phyloP scores from a whole-genome alignment of 108 stramenopile genomes.

The Cylindrotheca closterium region DNA sequence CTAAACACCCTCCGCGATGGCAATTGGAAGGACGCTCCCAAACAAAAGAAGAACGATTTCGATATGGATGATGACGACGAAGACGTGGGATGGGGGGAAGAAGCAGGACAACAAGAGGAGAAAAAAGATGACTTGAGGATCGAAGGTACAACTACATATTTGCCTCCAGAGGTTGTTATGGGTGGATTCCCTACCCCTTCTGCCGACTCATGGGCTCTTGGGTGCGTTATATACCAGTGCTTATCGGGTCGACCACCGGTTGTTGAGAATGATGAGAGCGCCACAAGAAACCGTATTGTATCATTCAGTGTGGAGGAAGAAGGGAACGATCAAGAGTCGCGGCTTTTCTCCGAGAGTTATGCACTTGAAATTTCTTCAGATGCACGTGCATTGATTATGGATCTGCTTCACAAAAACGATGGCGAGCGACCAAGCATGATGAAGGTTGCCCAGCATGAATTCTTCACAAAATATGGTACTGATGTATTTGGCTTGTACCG shows the following conservation, averaged over 20 bases:
- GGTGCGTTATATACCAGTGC: slow-evolving; percentile 93
- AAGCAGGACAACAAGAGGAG: slow-evolving; percentile 20
- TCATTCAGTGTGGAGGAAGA: slow-evolving; percentile 54
- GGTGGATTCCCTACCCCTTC: slow-evolving; percentile 70
- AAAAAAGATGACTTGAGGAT: slow-evolving; percentile 71
- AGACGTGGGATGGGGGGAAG: not conserved
- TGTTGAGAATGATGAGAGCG: slow-evolving; percentile 71
- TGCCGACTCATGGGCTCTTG: slow-evolving; percentile 96
- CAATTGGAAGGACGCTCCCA: slow-evolving; percentile 68
- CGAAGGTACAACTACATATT: slow-evolving; percentile 95
- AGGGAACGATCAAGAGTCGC: slow-evolving; percentile 8
- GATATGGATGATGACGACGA: slow-evolving; percentile 27
- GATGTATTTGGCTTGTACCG: slow-evolving; percentile 61
- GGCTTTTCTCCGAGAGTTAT: slow-evolving; percentile 51
- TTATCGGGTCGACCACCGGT: slow-evolving; percentile 91
- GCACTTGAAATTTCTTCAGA: slow-evolving; percentile 16
- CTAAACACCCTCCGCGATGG: slow-evolving; percentile 83
- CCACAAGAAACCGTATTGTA: slow-evolving; percentile 78
- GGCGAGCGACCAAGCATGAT: slow-evolving; percentile 56
- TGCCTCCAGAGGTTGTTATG: slow-evolving; percentile 94
- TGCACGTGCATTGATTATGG: slow-evolving; percentile 53
- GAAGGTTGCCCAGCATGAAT: slow-evolving; percentile 46
- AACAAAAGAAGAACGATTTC: slow-evolving; percentile 13
- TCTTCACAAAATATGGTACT: slow-evolving; percentile 48
- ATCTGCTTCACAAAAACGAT: slow-evolving; percentile 41